A percentile compares a stretch with the other conserved stretches of the same genome.
Evolutionary conservation across 1,284 basidiomycete genomes (phyloP).

Genomic region (Leucoagaricus sp.): DNA sequence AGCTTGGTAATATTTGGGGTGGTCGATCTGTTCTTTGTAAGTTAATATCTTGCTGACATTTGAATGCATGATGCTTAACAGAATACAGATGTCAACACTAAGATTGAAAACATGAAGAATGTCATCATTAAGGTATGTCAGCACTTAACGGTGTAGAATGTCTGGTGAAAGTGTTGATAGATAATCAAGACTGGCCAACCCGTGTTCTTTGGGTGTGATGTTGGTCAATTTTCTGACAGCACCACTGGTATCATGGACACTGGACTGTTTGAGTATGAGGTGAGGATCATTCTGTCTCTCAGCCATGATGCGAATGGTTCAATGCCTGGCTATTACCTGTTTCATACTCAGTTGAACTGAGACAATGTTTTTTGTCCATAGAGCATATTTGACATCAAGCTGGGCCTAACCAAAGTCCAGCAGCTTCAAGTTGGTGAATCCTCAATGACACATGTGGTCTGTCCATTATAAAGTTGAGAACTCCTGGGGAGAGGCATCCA

Average conservation of each 20-base stretch:
- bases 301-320: no score
- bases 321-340: no score
- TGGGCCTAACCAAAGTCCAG: constrained; percentile 80
- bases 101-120: constrained; percentile 78
- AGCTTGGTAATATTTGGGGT: constrained; percentile 91
- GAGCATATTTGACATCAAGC: constrained; percentile 59
- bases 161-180: constrained; percentile 24
- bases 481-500: constrained; percentile 83
- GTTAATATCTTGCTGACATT: constrained; percentile 29
- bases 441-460: constrained; percentile 88
- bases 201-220: constrained; percentile 94
- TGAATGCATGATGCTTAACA: neutral
- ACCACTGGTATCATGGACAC: constrained; percentile 85
- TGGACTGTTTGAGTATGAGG: constrained; percentile 81
- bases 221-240: constrained; percentile 77
- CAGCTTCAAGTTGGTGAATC: constrained; percentile 83
- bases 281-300: constrained; percentile 32
- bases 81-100: constrained; percentile 85
- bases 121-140: constrained; percentile 67
- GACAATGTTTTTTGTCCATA: no score
- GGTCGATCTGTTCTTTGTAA: constrained; percentile 80
- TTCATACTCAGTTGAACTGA: no score
- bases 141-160: neutral
- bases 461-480: constrained; percentile 95
- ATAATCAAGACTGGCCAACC: constrained; percentile 89